Conservation (phyloP, 306 rosid species). For the Cicer cuneatum region DNA sequence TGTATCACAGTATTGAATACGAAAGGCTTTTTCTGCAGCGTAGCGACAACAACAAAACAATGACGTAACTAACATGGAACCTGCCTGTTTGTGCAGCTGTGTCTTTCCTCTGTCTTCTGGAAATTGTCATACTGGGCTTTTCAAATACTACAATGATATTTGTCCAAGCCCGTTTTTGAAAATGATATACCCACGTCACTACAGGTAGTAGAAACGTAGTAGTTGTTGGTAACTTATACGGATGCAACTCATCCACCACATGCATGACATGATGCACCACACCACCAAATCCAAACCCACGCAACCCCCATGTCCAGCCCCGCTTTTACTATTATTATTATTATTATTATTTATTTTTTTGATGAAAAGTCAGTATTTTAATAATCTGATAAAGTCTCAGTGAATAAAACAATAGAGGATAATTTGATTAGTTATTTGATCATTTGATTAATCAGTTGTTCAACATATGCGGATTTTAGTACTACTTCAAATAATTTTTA, state of each 20-base stretch:
- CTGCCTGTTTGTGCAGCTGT: neutral
- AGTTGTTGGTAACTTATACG: conserved; percentile 24
- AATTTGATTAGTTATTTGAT: too few relatives aligned
- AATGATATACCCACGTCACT: conserved; percentile 17
- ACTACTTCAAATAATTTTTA: too few relatives aligned
- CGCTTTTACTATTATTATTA: neutral
- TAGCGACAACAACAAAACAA: conserved; percentile 43
- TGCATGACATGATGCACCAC: conserved; percentile 30
- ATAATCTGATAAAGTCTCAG: too few relatives aligned
- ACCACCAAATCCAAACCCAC: conserved; percentile 11
- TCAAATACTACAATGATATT: neutral
- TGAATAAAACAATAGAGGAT: too few relatives aligned
- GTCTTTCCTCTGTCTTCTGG: neutral
- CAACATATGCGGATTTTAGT: too few relatives aligned
- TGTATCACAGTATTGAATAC: conserved; percentile 40
- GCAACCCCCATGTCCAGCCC: neutral
- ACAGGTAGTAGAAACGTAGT: conserved; percentile 1
- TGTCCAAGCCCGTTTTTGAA: conserved; percentile 35
- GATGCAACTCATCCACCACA: conserved; percentile 35
- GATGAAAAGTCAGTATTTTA: neutral
- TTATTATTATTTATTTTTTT: neutral
- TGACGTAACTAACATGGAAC: conserved; percentile 46
- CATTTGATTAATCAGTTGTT: too few relatives aligned
- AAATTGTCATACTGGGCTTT: conserved; percentile 35
- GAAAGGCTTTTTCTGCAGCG: conserved; percentile 27